These are phyloP conservation scores for Apiospora pterosperma DNA, from an alignment of 2,329 filamentous ascomycete species.

Conservation along the genomic window DNA sequence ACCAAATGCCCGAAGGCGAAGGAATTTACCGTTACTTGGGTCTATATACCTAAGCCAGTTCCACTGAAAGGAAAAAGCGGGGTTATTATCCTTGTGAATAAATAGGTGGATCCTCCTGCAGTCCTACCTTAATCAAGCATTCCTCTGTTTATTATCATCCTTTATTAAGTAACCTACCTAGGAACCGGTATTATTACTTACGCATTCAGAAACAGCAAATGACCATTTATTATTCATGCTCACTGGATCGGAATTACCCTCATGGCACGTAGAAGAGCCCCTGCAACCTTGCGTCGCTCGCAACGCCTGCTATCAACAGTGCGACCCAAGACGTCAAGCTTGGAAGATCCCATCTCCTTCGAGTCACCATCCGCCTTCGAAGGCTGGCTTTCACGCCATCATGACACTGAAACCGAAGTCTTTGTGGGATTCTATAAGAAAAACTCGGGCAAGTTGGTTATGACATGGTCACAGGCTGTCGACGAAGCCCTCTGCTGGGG, in stretches of 20 bases:
- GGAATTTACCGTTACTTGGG: not conserved
- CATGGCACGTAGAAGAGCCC: not conserved
- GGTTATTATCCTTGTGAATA: not conserved
- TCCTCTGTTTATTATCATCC: too few relatives aligned
- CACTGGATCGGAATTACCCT: not conserved
- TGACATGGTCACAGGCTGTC: slow-evolving; percentile 38
- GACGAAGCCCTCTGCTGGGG: slow-evolving; percentile 55
- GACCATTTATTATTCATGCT: not conserved
- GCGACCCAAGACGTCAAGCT: not conserved
- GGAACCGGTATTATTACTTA: not conserved
- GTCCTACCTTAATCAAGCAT: too few relatives aligned
- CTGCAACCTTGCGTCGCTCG: not conserved
- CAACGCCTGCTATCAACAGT: not conserved
- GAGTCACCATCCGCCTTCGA: slow-evolving; percentile 8
- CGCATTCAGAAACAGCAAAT: not conserved
- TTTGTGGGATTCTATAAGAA: slow-evolving; percentile 11
- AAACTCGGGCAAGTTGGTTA: slow-evolving; percentile 4
- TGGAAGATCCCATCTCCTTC: slow-evolving; percentile 9
- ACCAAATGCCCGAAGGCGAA: slow-evolving; percentile 30
- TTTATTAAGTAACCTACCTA: too few relatives aligned
- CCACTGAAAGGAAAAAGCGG: too few relatives aligned
- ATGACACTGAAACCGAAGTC: slow-evolving; percentile 7
- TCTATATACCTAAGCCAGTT: not conserved
- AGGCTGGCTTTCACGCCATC: slow-evolving; percentile 8
- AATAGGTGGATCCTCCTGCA: not conserved